phyloP scores from a whole-genome alignment of 1,284 basidiomycete genomes.

The Golubevia sp. region DNA sequence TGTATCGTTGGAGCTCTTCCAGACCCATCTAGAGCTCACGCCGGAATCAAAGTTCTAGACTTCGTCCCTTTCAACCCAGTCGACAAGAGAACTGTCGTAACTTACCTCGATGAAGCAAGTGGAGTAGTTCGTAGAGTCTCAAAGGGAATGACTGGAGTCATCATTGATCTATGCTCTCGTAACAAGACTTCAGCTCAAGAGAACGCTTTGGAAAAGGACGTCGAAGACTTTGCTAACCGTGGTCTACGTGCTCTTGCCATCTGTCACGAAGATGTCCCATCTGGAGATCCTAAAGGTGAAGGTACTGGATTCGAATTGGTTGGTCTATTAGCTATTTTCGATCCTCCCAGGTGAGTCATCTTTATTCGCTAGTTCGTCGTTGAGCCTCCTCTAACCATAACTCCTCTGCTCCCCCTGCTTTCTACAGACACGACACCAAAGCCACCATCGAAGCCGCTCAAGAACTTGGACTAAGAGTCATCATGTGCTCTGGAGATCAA shows the following conservation, averaged over 20 bases:
- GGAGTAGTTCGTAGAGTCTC: too few species aligned
- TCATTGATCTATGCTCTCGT: not conserved
- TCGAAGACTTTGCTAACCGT: conserved; percentile 1
- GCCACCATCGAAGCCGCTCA: not conserved
- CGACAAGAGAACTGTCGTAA: not conserved
- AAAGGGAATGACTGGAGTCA: not conserved
- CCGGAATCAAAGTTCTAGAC: not conserved
- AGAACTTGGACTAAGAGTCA: not conserved
- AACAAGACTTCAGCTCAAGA: not conserved
- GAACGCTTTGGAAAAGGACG: not conserved
- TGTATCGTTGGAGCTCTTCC: not conserved
- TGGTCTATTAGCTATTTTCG: conserved; percentile 2
- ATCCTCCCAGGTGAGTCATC: too few species aligned
- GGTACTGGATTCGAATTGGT: not conserved
- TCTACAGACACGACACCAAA: not conserved
- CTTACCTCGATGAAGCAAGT: not conserved
- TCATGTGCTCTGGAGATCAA: not conserved
- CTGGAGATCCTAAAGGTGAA: not conserved
- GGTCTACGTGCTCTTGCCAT: conserved; percentile 2
- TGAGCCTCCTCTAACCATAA: too few species aligned
- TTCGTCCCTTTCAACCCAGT: conserved; percentile 1
- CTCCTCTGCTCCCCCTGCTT: too few species aligned
- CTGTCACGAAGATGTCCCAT: not conserved
- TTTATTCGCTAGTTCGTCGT: too few species aligned
- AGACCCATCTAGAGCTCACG: not conserved